Conservation (phyloP, 2,329 filamentous ascomycete genomes). For the Trichoderma citrinoviride region DNA sequence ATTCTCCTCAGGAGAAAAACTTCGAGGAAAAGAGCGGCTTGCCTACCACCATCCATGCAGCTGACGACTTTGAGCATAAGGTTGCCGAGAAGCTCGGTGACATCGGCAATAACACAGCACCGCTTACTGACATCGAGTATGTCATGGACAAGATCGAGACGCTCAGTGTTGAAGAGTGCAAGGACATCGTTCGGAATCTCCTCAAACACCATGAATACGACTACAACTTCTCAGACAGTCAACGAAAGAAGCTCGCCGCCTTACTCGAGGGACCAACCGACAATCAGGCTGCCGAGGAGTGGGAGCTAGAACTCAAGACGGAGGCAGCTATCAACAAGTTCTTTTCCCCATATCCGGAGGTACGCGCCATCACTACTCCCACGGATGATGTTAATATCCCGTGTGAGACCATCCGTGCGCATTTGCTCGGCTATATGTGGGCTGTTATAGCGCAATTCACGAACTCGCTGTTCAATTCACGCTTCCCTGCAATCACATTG, state of each 20-base stretch:
- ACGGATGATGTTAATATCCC: slow-evolving; percentile 41
- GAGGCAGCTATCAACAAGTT: slow-evolving; percentile 25
- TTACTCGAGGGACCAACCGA: slow-evolving; percentile 25
- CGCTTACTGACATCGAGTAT: slow-evolving; percentile 28
- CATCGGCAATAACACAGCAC: slow-evolving; percentile 25
- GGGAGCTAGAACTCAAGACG: slow-evolving; percentile 25
- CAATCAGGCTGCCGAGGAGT: slow-evolving; percentile 23
- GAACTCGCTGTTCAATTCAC: slow-evolving; percentile 41
- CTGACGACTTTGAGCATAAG: slow-evolving; percentile 15
- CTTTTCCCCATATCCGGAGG: slow-evolving; percentile 32
- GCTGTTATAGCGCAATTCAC: slow-evolving; percentile 30
- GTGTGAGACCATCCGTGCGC: slow-evolving; percentile 43
- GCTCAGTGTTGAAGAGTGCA: slow-evolving; percentile 26
- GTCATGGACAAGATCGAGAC: slow-evolving; percentile 29
- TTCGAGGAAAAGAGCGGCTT: not conserved
- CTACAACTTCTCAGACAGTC: slow-evolving; percentile 27
- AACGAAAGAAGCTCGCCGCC: slow-evolving; percentile 24
- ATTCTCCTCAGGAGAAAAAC: not conserved
- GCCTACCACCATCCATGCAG: not conserved
- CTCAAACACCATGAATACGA: slow-evolving; percentile 29
- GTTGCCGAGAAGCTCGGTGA: slow-evolving; percentile 24
- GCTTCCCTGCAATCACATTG: slow-evolving; percentile 41
- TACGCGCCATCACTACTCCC: slow-evolving; percentile 45
- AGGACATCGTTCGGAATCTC: slow-evolving; percentile 24
- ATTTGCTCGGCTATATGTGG: slow-evolving; percentile 38